Conservation (phyloP, 2,329 filamentous ascomycete species). For the Nothopassalora personata region DNA sequence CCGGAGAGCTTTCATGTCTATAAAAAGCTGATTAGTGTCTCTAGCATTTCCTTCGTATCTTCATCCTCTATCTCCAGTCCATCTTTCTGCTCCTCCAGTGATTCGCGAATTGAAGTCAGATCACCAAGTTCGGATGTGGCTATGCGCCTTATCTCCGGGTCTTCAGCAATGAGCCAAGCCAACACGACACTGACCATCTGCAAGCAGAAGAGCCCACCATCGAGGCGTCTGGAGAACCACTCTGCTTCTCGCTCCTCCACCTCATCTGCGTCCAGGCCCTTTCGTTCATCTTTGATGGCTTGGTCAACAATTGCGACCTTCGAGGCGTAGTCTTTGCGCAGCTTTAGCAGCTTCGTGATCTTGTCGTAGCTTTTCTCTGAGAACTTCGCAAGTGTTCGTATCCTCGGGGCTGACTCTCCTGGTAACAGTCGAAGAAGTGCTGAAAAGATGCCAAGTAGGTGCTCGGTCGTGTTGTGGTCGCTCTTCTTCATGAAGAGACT, state of each 20-base stretch:
- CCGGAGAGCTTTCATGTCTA: not conserved
- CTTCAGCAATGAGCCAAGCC: conserved; percentile 88
- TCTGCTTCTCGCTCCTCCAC: conserved; percentile 60
- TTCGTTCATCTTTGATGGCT: conserved; percentile 56
- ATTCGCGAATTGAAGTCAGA: conserved; percentile 57
- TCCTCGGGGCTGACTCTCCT: conserved; percentile 68
- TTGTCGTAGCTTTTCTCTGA: conserved; percentile 93
- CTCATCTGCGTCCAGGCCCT: conserved; percentile 52
- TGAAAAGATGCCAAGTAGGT: conserved; percentile 78
- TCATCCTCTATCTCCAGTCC: conserved; percentile 52
- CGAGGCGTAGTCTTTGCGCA: conserved; percentile 66
- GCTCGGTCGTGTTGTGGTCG: conserved; percentile 63
- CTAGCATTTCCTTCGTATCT: conserved; percentile 59
- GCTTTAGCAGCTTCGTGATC: conserved; percentile 62
- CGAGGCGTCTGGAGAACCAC: conserved; percentile 69
- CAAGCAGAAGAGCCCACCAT: conserved; percentile 77
- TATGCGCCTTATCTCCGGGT: conserved; percentile 64
- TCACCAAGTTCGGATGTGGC: conserved; percentile 61
- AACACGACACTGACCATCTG: conserved; percentile 80
- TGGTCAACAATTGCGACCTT: conserved; percentile 59
- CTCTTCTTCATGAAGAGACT: conserved; percentile 82
- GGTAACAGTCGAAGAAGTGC: conserved; percentile 76
- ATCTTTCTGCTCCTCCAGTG: conserved; percentile 64
- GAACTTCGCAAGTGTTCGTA: conserved; percentile 86
- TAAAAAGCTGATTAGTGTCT: conserved; percentile 49